A percentile compares a stretch with the other conserved stretches of the same genome.
Evolutionary conservation across 1,284 basidiomycete species (phyloP).

Genomic region (Pholiota adiposa): DNA sequence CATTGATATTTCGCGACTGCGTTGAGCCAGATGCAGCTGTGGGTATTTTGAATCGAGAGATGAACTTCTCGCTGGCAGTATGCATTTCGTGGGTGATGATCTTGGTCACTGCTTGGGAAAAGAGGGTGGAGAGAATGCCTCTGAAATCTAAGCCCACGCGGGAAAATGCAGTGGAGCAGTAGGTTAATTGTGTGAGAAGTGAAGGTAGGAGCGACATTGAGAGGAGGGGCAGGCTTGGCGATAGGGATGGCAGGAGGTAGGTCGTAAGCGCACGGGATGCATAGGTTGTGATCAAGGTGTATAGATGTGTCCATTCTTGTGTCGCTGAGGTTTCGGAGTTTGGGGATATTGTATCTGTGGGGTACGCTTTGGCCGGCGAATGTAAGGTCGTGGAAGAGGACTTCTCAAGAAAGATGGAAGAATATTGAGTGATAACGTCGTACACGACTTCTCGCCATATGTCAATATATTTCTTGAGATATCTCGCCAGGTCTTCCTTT

Average conservation of each 20-base stretch:
- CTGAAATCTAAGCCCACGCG: slow-evolving; percentile 91
- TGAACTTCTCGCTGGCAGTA: slow-evolving; percentile 35
- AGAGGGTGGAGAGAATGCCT: slow-evolving; percentile 62
- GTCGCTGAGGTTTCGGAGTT: slow-evolving; percentile 18
- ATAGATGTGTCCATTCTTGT: slow-evolving; percentile 35
- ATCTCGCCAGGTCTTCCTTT: slow-evolving; percentile 74
- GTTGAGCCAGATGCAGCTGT: slow-evolving; percentile 9
- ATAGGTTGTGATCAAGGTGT: slow-evolving; percentile 58
- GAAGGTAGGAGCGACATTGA: slow-evolving; percentile 74
- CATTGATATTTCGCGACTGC: slow-evolving; percentile 17
- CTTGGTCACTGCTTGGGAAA: slow-evolving; percentile 60
- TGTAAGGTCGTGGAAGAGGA: slow-evolving; percentile 25
- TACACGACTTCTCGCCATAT: slow-evolving; percentile 91
- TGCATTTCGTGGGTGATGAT: slow-evolving; percentile 47
- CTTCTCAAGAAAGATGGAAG: slow-evolving; percentile 86
- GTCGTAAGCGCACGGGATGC: slow-evolving; percentile 52
- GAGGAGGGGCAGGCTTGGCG: slow-evolving; percentile 55
- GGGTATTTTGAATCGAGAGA: slow-evolving; percentile 29
- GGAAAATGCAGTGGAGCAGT: slow-evolving; percentile 90
- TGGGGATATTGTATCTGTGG: slow-evolving; percentile 18
- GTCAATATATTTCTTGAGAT: slow-evolving; percentile 88
- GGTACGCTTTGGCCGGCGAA: slow-evolving; percentile 23
- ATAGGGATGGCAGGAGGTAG: slow-evolving; percentile 66
- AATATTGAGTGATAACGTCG: slow-evolving; percentile 89
- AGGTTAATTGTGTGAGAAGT: slow-evolving; percentile 89